phyloP scores from a whole-genome alignment of 495 filamentous ascomycete species.

The Penicillium arizonense region DNA sequence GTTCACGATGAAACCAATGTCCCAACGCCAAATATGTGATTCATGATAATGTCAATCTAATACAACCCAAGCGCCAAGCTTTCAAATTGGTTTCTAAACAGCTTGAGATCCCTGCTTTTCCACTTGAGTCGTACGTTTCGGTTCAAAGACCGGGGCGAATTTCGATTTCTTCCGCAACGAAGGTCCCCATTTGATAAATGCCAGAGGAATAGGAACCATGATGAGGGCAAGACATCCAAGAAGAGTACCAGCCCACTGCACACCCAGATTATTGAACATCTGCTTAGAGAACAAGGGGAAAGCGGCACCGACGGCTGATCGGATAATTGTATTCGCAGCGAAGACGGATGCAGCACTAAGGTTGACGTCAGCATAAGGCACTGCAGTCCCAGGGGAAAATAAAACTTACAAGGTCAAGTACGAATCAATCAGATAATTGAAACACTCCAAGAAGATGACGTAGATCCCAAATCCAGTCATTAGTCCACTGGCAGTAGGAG shows the following conservation, averaged over 20 bases:
- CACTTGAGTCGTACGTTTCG: not conserved
- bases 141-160: slow-evolving; percentile 27
- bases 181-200: slow-evolving; percentile 35
- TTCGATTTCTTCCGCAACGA: slow-evolving; percentile 32
- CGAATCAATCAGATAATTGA: slow-evolving; percentile 41
- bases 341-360: slow-evolving; percentile 81
- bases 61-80: not conserved
- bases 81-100: slow-evolving; percentile 4
- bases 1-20: too few species aligned
- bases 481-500: slow-evolving; percentile 35
- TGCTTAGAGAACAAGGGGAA: slow-evolving; percentile 82
- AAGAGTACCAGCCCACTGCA: slow-evolving; percentile 76
- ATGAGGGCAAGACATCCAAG: slow-evolving; percentile 68
- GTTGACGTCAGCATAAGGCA: not conserved
- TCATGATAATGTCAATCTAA: too few species aligned
- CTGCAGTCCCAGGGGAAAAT: not conserved
- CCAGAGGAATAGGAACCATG: slow-evolving; percentile 70
- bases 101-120: slow-evolving; percentile 8
- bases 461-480: slow-evolving; percentile 34
- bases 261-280: slow-evolving; percentile 75
- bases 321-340: slow-evolving; percentile 84
- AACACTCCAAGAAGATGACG: slow-evolving; percentile 38
- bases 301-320: slow-evolving; percentile 70
- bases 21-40: not conserved
- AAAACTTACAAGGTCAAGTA: slow-evolving; percentile 65